These are phyloP conservation scores for Hypoxylon rickii DNA, from an alignment of 495 filamentous ascomycete species.

Conservation along the genomic window DNA sequence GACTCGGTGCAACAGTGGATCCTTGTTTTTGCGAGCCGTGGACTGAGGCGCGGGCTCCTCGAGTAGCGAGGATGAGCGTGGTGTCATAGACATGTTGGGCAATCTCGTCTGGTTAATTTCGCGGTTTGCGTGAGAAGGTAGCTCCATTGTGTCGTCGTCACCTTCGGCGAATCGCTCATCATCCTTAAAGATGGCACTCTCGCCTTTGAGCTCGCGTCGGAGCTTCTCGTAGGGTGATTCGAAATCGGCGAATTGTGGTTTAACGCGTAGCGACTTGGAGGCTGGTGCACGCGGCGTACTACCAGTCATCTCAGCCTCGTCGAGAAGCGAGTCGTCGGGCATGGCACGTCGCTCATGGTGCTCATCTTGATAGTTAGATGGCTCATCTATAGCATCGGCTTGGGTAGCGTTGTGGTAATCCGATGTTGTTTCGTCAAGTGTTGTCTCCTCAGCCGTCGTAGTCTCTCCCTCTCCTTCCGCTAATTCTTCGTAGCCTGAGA, in stretches of 20 bases:
- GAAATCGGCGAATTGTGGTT: slow-evolving; percentile 61
- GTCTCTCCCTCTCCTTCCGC: slow-evolving; percentile 59
- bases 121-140: slow-evolving; percentile 46
- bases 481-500: slow-evolving; percentile 92
- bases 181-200: slow-evolving; percentile 38
- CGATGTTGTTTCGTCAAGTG: slow-evolving; percentile 46
- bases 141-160: slow-evolving; percentile 47
- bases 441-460: slow-evolving; percentile 41
- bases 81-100: slow-evolving; percentile 63
- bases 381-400: slow-evolving; percentile 38
- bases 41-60: slow-evolving; percentile 43
- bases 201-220: slow-evolving; percentile 60
- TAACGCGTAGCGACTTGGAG: slow-evolving; percentile 44
- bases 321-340: slow-evolving; percentile 56
- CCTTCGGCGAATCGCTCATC: slow-evolving; percentile 26
- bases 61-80: slow-evolving; percentile 41
- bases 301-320: slow-evolving; percentile 55
- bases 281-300: slow-evolving; percentile 58
- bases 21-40: slow-evolving; percentile 56
- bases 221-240: slow-evolving; percentile 70
- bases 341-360: slow-evolving; percentile 41
- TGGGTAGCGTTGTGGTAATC: slow-evolving; percentile 50
- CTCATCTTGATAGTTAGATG: slow-evolving; percentile 39
- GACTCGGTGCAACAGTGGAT: slow-evolving; percentile 83
- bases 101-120: slow-evolving; percentile 40